phyloP scores from a whole-genome alignment of 179 eudicot species.

The Camellia oleifera region DNA sequence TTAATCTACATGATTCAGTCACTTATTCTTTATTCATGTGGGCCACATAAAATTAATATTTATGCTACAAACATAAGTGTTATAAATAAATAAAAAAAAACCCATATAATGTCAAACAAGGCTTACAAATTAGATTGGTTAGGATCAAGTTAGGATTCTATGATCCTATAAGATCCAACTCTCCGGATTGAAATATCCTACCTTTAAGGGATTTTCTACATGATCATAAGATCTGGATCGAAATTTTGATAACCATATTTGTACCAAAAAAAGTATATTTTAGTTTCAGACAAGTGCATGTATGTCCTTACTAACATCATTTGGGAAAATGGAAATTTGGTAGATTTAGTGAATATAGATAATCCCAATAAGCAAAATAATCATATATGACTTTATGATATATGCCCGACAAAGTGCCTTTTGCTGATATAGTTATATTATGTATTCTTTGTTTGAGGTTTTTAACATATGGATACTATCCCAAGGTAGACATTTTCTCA shows the following conservation, averaged over 20 bases:
- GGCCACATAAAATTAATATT: no score
- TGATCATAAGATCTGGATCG: no score
- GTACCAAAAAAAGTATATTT: constrained; percentile 7
- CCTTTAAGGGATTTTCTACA: no score
- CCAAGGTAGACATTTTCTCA: not conserved
- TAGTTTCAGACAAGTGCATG: not conserved
- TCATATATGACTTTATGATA: not conserved
- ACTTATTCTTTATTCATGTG: no score
- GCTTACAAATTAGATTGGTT: no score
- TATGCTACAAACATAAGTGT: no score
- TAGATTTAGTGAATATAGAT: not conserved
- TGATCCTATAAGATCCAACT: no score
- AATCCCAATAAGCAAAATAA: not conserved
- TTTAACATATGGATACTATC: not conserved
- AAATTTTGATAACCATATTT: not conserved
- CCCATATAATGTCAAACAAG: no score
- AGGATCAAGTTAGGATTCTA: no score
- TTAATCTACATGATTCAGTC: no score
- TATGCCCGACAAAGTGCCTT: not conserved
- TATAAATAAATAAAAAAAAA: no score
- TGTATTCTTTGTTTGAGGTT: constrained; percentile 1
- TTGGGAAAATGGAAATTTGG: constrained; percentile 1
- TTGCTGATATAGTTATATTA: not conserved
- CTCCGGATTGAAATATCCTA: no score
- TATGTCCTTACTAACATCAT: not conserved